Evolutionary conservation across 2,329 filamentous ascomycete species (phyloP).

Genomic region (Fusarium anguioides): DNA sequence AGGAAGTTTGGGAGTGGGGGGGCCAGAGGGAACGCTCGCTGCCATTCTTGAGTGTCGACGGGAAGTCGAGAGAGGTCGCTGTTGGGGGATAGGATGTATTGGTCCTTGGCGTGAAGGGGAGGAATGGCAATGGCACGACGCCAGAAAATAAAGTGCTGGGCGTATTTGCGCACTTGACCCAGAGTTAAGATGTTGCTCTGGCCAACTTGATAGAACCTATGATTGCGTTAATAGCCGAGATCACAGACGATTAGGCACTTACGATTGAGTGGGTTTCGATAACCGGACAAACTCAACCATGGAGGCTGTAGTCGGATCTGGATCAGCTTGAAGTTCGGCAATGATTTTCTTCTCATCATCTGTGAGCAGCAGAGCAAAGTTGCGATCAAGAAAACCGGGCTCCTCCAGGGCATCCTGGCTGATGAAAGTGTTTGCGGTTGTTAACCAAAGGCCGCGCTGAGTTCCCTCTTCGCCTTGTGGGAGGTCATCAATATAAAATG

Average conservation of each 20-base stretch:
- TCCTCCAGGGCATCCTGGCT: conserved; percentile 76
- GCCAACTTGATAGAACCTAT: conserved; percentile 75
- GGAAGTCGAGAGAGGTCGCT: conserved; percentile 80
- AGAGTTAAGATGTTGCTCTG: conserved; percentile 78
- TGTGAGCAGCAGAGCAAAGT: conserved; percentile 87
- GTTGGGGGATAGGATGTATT: conserved; percentile 92
- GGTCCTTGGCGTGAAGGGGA: conserved; percentile 88
- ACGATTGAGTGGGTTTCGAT: conserved; percentile 75
- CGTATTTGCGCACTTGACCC: conserved; percentile 85
- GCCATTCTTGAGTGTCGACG: conserved; percentile 76
- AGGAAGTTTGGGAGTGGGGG: conserved; percentile 88
- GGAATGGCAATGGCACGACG: conserved; percentile 90
- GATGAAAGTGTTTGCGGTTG: conserved; percentile 81
- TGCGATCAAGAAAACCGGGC: conserved; percentile 78
- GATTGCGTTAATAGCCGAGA: not conserved
- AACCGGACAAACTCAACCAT: conserved; percentile 86
- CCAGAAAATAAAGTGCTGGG: conserved; percentile 96
- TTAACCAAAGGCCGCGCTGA: conserved; percentile 84
- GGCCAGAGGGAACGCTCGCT: conserved; percentile 82
- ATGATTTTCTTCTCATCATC: conserved; percentile 81
- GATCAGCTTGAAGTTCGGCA: conserved; percentile 79
- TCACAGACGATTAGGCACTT: conserved; percentile 43
- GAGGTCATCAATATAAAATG: conserved; percentile 78
- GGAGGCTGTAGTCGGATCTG: conserved; percentile 78
- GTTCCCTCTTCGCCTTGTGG: conserved; percentile 75